Conservation (phyloP, 176 grass and related monocot species). For the Poa annua region DNA sequence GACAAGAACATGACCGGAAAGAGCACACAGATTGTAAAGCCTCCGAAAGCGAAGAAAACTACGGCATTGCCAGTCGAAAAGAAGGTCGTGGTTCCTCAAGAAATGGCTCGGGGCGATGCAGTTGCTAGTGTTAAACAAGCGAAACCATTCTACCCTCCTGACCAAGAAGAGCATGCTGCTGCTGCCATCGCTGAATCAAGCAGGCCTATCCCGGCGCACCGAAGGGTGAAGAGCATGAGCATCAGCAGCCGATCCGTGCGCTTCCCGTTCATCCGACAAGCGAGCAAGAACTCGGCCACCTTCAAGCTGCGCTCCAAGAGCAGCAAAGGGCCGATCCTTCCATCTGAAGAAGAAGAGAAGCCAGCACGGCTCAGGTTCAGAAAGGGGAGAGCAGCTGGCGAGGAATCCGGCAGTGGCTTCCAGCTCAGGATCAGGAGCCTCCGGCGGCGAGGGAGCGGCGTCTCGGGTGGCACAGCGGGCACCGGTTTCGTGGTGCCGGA, state of each 20-base stretch:
- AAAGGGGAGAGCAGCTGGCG: slow-evolving; percentile 37
- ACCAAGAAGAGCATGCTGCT: slow-evolving; percentile 9
- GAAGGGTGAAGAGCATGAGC: slow-evolving; percentile 40
- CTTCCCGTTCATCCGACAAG: slow-evolving; percentile 39
- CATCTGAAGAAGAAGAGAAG: slow-evolving; percentile 25
- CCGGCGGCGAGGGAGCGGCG: slow-evolving; percentile 40
- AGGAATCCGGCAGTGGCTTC: slow-evolving; percentile 32
- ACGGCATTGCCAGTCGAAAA: neutral
- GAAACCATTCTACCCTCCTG: neutral
- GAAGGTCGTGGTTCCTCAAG: neutral
- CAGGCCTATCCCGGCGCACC: slow-evolving; percentile 30
- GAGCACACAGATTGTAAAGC: neutral
- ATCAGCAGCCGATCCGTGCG: slow-evolving; percentile 34
- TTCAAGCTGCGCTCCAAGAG: slow-evolving; percentile 58
- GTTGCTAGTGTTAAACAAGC: neutral
- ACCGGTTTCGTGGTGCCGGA: slow-evolving; percentile 34
- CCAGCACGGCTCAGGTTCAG: slow-evolving; percentile 45
- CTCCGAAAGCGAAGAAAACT: slow-evolving; percentile 32
- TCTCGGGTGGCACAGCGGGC: neutral
- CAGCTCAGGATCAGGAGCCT: slow-evolving; percentile 63
- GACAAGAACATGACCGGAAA: neutral
- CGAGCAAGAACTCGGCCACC: slow-evolving; percentile 37
- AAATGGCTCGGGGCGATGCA: neutral
- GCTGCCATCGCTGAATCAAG: neutral
- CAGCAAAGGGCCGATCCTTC: slow-evolving; percentile 27